phyloP scores from a whole-genome alignment of 768 basidiomycete genomes.

The Astraeus odoratus region DNA sequence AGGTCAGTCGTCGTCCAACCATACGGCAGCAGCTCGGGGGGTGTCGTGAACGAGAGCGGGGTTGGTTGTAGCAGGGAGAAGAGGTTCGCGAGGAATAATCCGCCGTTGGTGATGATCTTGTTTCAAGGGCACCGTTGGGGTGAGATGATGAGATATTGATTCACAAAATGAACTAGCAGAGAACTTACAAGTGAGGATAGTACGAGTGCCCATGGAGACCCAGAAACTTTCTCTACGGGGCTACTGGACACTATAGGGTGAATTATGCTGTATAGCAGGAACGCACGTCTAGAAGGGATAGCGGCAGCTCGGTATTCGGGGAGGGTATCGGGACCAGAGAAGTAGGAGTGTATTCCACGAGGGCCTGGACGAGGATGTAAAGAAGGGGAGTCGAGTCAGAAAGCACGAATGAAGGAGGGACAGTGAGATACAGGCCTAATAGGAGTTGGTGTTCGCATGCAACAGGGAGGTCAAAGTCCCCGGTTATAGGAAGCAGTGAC shows the following conservation, averaged over 20 bases:
- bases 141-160: neutral
- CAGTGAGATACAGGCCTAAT: slow-evolving; percentile 54
- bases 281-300: slow-evolving; percentile 71
- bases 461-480: too few relatives aligned
- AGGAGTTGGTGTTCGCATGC: too few relatives aligned
- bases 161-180: too few relatives aligned
- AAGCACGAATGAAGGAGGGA: slow-evolving; percentile 72
- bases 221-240: slow-evolving; percentile 40
- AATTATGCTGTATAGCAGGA: slow-evolving; percentile 72
- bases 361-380: slow-evolving; percentile 52
- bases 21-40: slow-evolving; percentile 70
- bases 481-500: too few relatives aligned
- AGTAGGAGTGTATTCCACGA: slow-evolving; percentile 53
- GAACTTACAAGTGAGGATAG: slow-evolving; percentile 60
- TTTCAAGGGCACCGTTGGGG: neutral
- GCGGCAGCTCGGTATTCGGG: slow-evolving; percentile 57
- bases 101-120: slow-evolving; percentile 73
- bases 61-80: slow-evolving; percentile 73
- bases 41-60: slow-evolving; percentile 61
- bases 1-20: slow-evolving; percentile 85
- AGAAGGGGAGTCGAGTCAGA: slow-evolving; percentile 60
- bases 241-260: slow-evolving; percentile 59
- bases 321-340: slow-evolving; percentile 39
- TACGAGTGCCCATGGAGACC: slow-evolving; percentile 73
- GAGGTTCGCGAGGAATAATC: slow-evolving; percentile 73